Evolutionary conservation across 2,329 filamentous ascomycete genomes (phyloP).

Genomic region (Incumbomyces delicatus): DNA sequence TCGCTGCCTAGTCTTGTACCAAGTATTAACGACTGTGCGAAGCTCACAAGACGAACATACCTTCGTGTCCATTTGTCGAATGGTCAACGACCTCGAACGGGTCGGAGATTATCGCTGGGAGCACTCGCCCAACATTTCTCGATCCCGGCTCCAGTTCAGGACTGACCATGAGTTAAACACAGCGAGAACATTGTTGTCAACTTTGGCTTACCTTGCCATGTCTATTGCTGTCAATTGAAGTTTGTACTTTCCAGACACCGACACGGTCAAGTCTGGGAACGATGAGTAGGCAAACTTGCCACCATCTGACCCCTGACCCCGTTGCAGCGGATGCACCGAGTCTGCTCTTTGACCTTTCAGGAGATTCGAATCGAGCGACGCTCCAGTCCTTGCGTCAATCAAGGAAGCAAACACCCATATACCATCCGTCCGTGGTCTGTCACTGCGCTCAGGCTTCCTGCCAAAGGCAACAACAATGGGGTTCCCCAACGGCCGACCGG

Average conservation of each 20-base stretch:
- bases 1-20: too few relatives aligned
- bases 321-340: constrained; percentile 14
- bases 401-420: constrained; percentile 19
- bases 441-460: neutral
- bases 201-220: constrained; percentile 15
- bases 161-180: neutral
- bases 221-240: constrained; percentile 18
- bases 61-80: too few relatives aligned
- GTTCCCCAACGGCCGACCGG: neutral
- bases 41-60: too few relatives aligned
- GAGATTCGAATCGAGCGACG: constrained; percentile 13
- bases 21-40: too few relatives aligned
- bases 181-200: neutral
- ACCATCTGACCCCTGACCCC: constrained; percentile 9
- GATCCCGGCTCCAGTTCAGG: neutral
- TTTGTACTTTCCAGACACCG: constrained; percentile 15
- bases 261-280: constrained; percentile 17
- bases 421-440: neutral
- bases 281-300: constrained; percentile 15
- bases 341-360: constrained; percentile 18
- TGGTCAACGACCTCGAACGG: neutral
- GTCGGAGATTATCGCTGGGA: neutral
- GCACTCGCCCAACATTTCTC: neutral
- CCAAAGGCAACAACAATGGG: constrained; percentile 3
- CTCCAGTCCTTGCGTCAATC: constrained; percentile 13